Conservation (phyloP, 2,329 filamentous ascomycete species). For the Aspergillaceae sp. region DNA sequence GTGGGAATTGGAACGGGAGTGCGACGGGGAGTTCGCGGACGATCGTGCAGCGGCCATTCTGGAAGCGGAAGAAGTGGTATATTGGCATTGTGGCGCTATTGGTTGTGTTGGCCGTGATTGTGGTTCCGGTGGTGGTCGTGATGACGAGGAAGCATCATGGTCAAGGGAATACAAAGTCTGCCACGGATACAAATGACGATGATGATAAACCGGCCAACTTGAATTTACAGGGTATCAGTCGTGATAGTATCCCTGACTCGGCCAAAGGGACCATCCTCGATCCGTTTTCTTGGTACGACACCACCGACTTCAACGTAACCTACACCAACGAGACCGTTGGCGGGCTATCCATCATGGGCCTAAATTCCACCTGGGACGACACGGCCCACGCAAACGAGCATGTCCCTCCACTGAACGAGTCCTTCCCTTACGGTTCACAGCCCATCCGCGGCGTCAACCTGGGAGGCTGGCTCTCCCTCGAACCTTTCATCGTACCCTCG, state of each 20-base stretch:
- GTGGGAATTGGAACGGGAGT: slow-evolving; percentile 1
- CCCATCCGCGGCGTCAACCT: slow-evolving; percentile 87
- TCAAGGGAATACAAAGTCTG: slow-evolving; percentile 3
- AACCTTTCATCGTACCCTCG: slow-evolving; percentile 92
- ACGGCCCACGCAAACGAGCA: slow-evolving; percentile 66
- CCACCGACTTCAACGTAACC: slow-evolving; percentile 83
- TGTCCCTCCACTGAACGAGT: slow-evolving; percentile 66
- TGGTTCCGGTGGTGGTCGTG: slow-evolving; percentile 59
- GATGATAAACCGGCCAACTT: slow-evolving; percentile 29
- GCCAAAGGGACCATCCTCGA: slow-evolving; percentile 73
- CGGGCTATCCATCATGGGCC: slow-evolving; percentile 80
- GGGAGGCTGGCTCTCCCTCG: slow-evolving; percentile 86
- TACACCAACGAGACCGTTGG: slow-evolving; percentile 82
- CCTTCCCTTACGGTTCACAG: slow-evolving; percentile 68
- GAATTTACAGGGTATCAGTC: slow-evolving; percentile 46
- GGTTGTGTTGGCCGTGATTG: slow-evolving; percentile 51
- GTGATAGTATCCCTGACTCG: slow-evolving; percentile 51
- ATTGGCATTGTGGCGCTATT: slow-evolving; percentile 49
- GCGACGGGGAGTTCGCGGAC: slow-evolving; percentile 24
- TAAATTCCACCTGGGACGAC: slow-evolving; percentile 81
- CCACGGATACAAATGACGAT: slow-evolving; percentile 18
- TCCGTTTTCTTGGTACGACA: slow-evolving; percentile 86
- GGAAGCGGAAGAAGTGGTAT: slow-evolving; percentile 37
- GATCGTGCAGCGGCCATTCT: slow-evolving; percentile 15
- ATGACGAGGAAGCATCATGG: slow-evolving; percentile 53